A percentile compares a stretch with the other conserved stretches of the same genome.
phyloP scores from a whole-genome alignment of 2,329 filamentous ascomycete species.

The Pseudogymnoascus sp. region DNA sequence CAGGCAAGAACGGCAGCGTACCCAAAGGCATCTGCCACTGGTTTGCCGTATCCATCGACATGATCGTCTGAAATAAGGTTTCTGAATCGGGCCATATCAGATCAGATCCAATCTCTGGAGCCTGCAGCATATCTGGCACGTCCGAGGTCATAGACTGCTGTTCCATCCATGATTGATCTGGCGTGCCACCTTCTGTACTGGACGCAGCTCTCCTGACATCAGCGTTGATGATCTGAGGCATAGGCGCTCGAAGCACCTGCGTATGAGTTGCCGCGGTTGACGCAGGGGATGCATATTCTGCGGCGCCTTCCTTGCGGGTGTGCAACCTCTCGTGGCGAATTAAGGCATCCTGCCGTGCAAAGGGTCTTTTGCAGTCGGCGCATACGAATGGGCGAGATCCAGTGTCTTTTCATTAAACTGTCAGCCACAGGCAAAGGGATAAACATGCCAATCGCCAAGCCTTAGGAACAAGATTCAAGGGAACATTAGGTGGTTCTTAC shows the following conservation, averaged over 20 bases:
- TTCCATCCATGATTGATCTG: conserved; percentile 24
- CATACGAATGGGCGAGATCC: conserved; percentile 36
- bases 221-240: neutral
- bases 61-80: conserved; percentile 36
- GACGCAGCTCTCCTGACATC: neutral
- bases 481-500: conserved; percentile 28
- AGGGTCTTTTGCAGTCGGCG: conserved; percentile 34
- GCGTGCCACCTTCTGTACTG: neutral
- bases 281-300: neutral
- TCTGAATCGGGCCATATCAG: conserved; percentile 40
- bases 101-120: conserved; percentile 33
- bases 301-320: conserved; percentile 20
- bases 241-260: neutral
- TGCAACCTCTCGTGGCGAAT: conserved; percentile 38
- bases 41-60: conserved; percentile 33
- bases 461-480: neutral
- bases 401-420: conserved; percentile 28
- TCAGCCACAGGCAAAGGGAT: neutral
- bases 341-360: conserved; percentile 38
- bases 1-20: conserved; percentile 28
- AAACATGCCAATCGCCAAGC: neutral
- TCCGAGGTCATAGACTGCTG: conserved; percentile 18
- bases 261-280: neutral
- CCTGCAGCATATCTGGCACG: conserved; percentile 22
- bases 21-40: conserved; percentile 38